phyloP scores from a whole-genome alignment of 805 yeast species.

The Metschnikowia sp. region DNA sequence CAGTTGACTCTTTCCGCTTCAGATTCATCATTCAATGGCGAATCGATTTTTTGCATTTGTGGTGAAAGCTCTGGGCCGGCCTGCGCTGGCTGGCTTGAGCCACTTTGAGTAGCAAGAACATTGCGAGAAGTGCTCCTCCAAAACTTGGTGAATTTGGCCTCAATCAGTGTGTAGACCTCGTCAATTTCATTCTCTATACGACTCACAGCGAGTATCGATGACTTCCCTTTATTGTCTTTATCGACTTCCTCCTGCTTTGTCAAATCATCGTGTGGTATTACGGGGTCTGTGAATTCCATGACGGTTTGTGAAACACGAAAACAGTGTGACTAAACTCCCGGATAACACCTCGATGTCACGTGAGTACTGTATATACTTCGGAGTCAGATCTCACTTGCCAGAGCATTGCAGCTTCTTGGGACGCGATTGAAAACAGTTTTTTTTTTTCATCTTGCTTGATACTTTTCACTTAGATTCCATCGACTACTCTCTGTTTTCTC shows the following conservation, averaged over 20 bases:
- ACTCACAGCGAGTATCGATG: conserved; percentile 1
- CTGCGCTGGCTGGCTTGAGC: too few relatives aligned
- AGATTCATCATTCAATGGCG: too few relatives aligned
- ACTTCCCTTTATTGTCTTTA: background rate
- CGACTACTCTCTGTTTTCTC: background rate
- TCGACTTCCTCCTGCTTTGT: background rate
- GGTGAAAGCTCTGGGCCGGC: too few relatives aligned
- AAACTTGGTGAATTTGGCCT: conserved; percentile 41
- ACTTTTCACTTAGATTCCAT: background rate
- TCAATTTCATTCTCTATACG: conserved; percentile 52
- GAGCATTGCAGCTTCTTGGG: too few relatives aligned
- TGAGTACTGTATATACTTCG: background rate
- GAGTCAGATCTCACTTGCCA: too few relatives aligned
- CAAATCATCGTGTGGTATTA: conserved; percentile 18
- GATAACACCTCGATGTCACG: background rate
- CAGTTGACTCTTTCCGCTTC: background rate
- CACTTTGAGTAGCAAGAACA: conserved; percentile 24
- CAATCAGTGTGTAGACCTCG: conserved; percentile 45
- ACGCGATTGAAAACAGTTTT: background rate
- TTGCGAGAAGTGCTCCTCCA: conserved; percentile 34
- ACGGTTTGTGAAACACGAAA: background rate
- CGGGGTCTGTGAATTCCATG: conserved; percentile 36
- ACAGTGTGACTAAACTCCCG: too few relatives aligned
- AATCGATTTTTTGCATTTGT: too few relatives aligned
- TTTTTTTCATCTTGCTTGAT: too few relatives aligned